A percentile compares a stretch with the other conserved stretches of the same genome.
phyloP scores from a whole-genome alignment of 257 asterid species.

The Solanum commersonii region DNA sequence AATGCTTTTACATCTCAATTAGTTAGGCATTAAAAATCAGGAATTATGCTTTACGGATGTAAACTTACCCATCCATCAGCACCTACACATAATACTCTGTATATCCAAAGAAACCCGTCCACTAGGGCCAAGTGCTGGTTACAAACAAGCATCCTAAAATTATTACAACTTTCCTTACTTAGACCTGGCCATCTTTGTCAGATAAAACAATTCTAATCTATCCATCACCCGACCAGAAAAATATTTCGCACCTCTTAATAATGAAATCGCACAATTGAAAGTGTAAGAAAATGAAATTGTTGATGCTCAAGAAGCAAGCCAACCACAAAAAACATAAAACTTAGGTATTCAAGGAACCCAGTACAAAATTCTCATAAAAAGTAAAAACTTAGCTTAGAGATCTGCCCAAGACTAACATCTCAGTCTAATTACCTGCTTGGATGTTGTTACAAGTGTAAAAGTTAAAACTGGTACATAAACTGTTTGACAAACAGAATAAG shows the following conservation, averaged over 20 bases:
- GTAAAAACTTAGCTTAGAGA: background rate
- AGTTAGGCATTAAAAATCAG: background rate
- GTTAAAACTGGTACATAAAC: background rate
- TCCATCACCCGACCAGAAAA: background rate
- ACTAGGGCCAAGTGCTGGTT: background rate
- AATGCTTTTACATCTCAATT: background rate
- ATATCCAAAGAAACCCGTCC: background rate
- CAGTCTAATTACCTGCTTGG: slow-evolving; percentile 2
- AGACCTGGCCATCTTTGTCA: background rate
- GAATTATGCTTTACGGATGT: background rate
- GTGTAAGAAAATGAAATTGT: background rate
- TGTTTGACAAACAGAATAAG: background rate
- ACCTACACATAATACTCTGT: background rate
- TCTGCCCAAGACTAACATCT: background rate
- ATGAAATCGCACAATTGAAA: background rate
- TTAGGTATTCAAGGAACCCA: background rate
- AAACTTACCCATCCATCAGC: background rate
- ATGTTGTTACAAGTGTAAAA: background rate
- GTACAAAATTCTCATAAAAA: background rate
- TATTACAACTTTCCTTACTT: background rate
- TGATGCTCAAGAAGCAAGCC: background rate
- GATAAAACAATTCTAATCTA: background rate
- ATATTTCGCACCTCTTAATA: background rate
- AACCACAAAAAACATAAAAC: background rate
- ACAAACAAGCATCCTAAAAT: background rate